Evolutionary conservation across 148 eudicot species (phyloP).

Genomic region (Rhododendron griersonianum): DNA sequence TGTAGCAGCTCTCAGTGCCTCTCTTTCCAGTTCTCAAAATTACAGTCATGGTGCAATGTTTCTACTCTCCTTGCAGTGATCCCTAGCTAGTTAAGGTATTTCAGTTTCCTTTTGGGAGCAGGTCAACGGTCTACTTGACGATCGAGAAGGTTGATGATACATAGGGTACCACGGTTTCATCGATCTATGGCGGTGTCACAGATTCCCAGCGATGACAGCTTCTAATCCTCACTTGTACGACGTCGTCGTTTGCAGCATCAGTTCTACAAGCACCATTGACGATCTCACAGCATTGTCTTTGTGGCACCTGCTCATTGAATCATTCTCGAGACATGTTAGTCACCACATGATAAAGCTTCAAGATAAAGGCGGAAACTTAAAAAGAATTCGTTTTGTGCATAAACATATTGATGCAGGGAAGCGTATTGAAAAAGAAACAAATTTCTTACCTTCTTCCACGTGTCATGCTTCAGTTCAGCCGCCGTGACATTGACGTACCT

Average conservation of each 20-base stretch:
- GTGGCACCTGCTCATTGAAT: constrained; percentile 24
- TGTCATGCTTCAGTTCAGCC: neutral
- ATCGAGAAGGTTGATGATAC: neutral
- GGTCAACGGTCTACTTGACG: neutral
- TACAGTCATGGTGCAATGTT: neutral
- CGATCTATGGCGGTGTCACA: constrained; percentile 25
- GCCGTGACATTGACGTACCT: constrained; percentile 27
- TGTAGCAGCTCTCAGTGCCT: neutral
- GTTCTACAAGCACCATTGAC: neutral
- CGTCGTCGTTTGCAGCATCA: constrained; percentile 11
- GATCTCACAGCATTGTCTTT: constrained; percentile 43
- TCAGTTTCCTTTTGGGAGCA: neutral
- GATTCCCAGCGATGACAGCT: constrained; percentile 36
- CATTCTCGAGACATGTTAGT: neutral
- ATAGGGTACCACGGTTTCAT: neutral
- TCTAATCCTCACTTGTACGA: constrained; percentile 26
- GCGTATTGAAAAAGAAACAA: neutral
- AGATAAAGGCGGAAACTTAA: neutral
- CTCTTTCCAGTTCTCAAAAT: neutral
- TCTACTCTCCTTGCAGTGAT: neutral
- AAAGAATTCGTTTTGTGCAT: neutral
- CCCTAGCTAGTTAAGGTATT: neutral
- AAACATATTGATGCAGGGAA: too few relatives aligned
- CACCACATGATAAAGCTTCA: neutral
- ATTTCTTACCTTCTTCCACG: constrained; percentile 33